Evolutionary conservation across 345 rosid species (phyloP).

Genomic region (Lumnitzera racemosa): DNA sequence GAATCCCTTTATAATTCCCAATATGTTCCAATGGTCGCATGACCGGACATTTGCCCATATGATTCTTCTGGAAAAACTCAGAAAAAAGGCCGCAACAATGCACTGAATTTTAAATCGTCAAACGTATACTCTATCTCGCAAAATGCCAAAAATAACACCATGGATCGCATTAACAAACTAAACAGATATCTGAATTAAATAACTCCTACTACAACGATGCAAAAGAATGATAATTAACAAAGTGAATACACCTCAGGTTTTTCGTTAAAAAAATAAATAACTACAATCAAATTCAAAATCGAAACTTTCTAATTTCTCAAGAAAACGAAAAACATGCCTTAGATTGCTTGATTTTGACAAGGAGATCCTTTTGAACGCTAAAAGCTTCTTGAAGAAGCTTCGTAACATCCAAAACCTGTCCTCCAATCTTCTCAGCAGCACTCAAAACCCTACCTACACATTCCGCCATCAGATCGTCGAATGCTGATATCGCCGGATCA

Average conservation of each 20-base stretch:
- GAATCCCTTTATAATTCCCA: no score
- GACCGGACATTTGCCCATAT: no score
- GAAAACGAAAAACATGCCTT: constrained; percentile 29
- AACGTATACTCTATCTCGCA: no score
- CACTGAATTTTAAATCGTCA: no score
- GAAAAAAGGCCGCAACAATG: no score
- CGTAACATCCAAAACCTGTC: constrained; percentile 67
- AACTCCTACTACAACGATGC: background rate
- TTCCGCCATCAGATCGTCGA: constrained; percentile 54
- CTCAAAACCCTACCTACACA: constrained; percentile 42
- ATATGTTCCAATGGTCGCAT: no score
- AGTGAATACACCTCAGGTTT: no score
- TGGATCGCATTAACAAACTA: background rate
- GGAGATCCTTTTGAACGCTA: constrained; percentile 54
- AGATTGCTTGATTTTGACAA: constrained; percentile 55
- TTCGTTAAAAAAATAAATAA: no score
- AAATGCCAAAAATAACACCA: background rate
- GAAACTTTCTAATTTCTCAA: background rate
- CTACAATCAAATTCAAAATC: background rate
- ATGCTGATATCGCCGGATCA: constrained; percentile 80
- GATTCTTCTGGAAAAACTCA: no score
- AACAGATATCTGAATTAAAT: background rate
- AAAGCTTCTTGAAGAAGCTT: constrained; percentile 65
- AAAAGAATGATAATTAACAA: background rate
- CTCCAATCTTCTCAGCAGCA: constrained; percentile 91